Evolutionary conservation across 192 early-diverging fungal species (phyloP).

Genomic region (Rhizoclosmatium globosum): DNA sequence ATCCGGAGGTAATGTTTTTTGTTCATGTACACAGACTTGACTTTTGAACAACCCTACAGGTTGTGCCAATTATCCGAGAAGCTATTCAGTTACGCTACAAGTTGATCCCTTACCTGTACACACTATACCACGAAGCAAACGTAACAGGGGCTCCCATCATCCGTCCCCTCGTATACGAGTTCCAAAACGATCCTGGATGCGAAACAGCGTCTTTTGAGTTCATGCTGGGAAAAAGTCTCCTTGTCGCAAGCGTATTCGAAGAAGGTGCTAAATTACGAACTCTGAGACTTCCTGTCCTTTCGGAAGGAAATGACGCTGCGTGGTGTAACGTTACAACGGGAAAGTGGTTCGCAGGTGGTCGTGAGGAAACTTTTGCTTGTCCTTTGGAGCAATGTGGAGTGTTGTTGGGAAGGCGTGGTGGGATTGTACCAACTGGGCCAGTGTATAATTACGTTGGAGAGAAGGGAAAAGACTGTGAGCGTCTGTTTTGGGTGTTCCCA

Average conservation of each 20-base stretch:
- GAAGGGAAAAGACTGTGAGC: conserved; percentile 44
- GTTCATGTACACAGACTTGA: too few species aligned
- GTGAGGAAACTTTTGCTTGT: conserved; percentile 40
- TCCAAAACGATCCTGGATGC: conserved; percentile 51
- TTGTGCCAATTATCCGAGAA: conserved; percentile 56
- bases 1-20: conserved; percentile 47
- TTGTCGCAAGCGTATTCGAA: conserved; percentile 62
- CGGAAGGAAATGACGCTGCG: not conserved
- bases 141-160: conserved; percentile 52
- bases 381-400: conserved; percentile 48
- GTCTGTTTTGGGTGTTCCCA: conserved; percentile 56
- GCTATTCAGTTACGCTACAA: conserved; percentile 62
- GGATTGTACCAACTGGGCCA: conserved; percentile 55
- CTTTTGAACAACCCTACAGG: conserved; percentile 44
- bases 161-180: conserved; percentile 63
- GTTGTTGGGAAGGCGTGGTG: conserved; percentile 52
- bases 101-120: conserved; percentile 66
- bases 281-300: conserved; percentile 43
- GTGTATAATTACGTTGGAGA: conserved; percentile 48
- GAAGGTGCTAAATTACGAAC: conserved; percentile 24
- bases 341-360: conserved; percentile 52
- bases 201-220: conserved; percentile 58
- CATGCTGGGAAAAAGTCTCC: conserved; percentile 58
- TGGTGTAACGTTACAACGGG: conserved; percentile 62
- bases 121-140: conserved; percentile 47